Percentiles rank a stretch among this genome's conserved stretches.
Evolutionary conservation across 2,329 filamentous ascomycete genomes (phyloP).

Genomic region (Pseudogymnoascus sp.): DNA sequence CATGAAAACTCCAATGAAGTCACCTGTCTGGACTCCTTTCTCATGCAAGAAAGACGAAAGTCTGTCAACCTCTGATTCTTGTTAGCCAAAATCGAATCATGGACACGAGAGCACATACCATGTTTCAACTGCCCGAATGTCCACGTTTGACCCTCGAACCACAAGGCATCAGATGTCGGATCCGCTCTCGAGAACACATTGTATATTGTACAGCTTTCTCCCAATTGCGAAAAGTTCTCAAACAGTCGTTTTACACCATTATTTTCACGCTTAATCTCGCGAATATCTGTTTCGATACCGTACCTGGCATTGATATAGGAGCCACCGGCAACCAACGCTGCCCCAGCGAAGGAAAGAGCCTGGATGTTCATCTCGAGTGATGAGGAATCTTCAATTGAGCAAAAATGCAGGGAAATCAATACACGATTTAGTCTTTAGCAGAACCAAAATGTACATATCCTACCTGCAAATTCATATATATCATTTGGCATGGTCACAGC

Average conservation of each 20-base stretch:
- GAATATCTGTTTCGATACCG: constrained; percentile 32
- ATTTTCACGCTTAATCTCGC: constrained; percentile 28
- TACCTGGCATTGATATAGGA: constrained; percentile 37
- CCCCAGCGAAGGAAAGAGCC: constrained; percentile 26
- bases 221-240: constrained; percentile 30
- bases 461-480: not conserved
- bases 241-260: constrained; percentile 28
- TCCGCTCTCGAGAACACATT: constrained; percentile 34
- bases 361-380: constrained; percentile 11
- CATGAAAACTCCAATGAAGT: constrained; percentile 38
- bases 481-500: not conserved
- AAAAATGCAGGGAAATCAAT: not conserved
- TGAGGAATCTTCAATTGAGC: constrained; percentile 16
- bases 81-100: constrained; percentile 8
- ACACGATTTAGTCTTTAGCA: not conserved
- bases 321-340: constrained; percentile 26
- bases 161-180: constrained; percentile 33
- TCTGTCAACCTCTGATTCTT: constrained; percentile 32
- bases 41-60: constrained; percentile 34
- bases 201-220: constrained; percentile 34
- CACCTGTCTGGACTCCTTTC: constrained; percentile 30
- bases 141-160: constrained; percentile 41
- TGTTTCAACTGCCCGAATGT: constrained; percentile 37
- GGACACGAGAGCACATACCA: constrained; percentile 23
- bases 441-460: not conserved